These are phyloP conservation scores for Aspergillus candidus DNA, from an alignment of 2,329 filamentous ascomycete species.

Conservation along the genomic window DNA sequence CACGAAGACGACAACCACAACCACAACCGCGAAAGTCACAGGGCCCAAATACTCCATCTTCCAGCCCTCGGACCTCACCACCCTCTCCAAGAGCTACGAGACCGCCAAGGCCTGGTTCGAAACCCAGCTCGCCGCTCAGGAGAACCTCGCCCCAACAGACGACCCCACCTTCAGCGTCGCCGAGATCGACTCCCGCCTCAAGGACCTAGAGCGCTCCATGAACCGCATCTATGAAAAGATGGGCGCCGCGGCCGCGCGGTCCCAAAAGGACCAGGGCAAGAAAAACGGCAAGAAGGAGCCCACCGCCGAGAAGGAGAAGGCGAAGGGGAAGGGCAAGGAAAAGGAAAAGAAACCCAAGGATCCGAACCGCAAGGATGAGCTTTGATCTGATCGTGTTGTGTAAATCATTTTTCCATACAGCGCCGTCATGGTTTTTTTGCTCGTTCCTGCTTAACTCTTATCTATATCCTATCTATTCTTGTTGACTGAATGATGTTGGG, in stretches of 20 bases:
- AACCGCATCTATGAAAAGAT: slow-evolving; percentile 34
- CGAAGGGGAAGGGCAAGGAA: slow-evolving; percentile 13
- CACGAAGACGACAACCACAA: slow-evolving; percentile 28
- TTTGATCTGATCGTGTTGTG: slow-evolving; percentile 16
- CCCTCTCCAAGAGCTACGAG: slow-evolving; percentile 57
- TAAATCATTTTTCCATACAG: too few species aligned
- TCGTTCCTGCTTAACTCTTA: slow-evolving; percentile 3
- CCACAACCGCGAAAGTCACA: slow-evolving; percentile 31
- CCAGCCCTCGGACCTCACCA: slow-evolving; percentile 63
- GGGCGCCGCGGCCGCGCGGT: slow-evolving; percentile 39
- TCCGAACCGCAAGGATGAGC: slow-evolving; percentile 27
- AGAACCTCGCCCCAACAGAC: slow-evolving; percentile 61
- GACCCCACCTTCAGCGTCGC: slow-evolving; percentile 68
- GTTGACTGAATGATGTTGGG: background rate
- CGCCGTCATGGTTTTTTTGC: background rate
- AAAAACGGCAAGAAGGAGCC: slow-evolving; percentile 20
- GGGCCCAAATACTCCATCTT: slow-evolving; percentile 62
- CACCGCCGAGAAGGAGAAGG: slow-evolving; percentile 10
- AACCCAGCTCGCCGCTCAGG: slow-evolving; percentile 64
- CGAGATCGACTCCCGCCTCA: slow-evolving; percentile 63
- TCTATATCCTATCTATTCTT: background rate
- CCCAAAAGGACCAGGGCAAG: slow-evolving; percentile 13
- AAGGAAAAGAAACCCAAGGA: slow-evolving; percentile 25
- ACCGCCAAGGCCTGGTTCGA: slow-evolving; percentile 67
- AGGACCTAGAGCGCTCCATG: slow-evolving; percentile 57